A percentile compares a stretch with the other conserved stretches of the same genome.
phyloP scores from a whole-genome alignment of 1,284 basidiomycete genomes.

The Rhodotorula sp. region DNA sequence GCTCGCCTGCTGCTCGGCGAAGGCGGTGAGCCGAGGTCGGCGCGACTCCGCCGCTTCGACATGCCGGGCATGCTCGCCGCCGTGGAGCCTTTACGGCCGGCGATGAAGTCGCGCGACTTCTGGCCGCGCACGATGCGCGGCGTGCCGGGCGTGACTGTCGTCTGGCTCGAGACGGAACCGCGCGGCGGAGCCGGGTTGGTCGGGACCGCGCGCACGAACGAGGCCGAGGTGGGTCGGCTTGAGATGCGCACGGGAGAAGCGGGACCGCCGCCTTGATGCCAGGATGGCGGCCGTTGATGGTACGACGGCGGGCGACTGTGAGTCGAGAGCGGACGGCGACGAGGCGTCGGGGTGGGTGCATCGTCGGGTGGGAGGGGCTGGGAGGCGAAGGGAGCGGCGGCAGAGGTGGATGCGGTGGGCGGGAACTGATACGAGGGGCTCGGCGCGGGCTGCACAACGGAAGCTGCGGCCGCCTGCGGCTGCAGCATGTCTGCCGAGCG shows the following conservation, averaged over 20 bases:
- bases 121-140: neutral
- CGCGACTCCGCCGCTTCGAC: neutral
- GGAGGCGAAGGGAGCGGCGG: neutral
- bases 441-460: neutral
- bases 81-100: slow-evolving; percentile 10
- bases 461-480: neutral
- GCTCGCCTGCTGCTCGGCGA: slow-evolving; percentile 1
- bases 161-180: slow-evolving; percentile 8
- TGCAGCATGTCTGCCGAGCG: neutral
- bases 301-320: neutral
- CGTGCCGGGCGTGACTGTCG: neutral
- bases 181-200: slow-evolving; percentile 18
- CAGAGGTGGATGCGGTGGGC: neutral
- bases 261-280: neutral
- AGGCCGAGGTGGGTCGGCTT: neutral
- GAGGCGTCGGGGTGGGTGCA: neutral
- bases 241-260: slow-evolving; percentile 15
- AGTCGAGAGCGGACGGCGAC: neutral
- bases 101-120: slow-evolving; percentile 25
- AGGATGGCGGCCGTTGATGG: neutral
- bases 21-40: neutral
- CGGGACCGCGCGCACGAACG: slow-evolving; percentile 23
- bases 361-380: neutral
- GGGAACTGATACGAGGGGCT: slow-evolving; percentile 11
- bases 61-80: neutral